These are phyloP conservation scores for Poronia punctata DNA, from an alignment of 495 filamentous ascomycete species.

Conservation along the genomic window DNA sequence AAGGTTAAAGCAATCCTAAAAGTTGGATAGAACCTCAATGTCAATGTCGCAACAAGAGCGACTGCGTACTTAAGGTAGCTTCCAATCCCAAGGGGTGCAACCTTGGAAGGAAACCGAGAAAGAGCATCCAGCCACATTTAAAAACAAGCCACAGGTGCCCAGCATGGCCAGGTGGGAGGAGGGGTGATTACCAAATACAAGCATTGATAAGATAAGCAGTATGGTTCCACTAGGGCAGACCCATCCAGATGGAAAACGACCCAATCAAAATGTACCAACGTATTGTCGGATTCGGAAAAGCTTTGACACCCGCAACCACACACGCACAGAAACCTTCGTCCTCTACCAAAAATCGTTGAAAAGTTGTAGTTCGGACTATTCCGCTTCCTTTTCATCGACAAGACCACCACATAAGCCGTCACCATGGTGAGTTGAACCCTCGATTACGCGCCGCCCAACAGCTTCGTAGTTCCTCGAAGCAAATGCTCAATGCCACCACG, in stretches of 20 bases:
- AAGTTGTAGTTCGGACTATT: slow-evolving; percentile 6
- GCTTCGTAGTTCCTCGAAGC: slow-evolving; percentile 6
- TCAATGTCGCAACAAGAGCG: too few species aligned
- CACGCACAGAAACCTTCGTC: slow-evolving; percentile 9
- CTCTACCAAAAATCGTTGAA: slow-evolving; percentile 12
- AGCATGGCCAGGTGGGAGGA: not conserved
- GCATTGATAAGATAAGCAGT: slow-evolving; percentile 13
- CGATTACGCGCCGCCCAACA: not conserved
- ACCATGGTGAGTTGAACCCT: slow-evolving; percentile 12
- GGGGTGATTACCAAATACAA: slow-evolving; percentile 1
- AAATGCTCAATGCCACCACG: slow-evolving; percentile 8
- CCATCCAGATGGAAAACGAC: not conserved
- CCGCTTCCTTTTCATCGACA: slow-evolving; percentile 13
- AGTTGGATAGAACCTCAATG: too few species aligned
- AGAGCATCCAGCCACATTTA: slow-evolving; percentile 3
- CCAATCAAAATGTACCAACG: slow-evolving; percentile 6
- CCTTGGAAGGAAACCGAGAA: too few species aligned
- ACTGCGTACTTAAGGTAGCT: too few species aligned
- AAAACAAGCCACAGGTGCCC: slow-evolving; percentile 8
- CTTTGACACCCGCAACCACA: slow-evolving; percentile 8
- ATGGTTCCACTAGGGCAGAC: slow-evolving; percentile 12
- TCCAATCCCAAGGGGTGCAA: too few species aligned
- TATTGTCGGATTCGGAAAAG: slow-evolving; percentile 9
- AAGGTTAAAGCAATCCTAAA: too few species aligned
- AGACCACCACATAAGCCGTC: slow-evolving; percentile 9